Evolutionary conservation across 1,139 yeast genomes (phyloP).

Genomic region (Geotrichum candidum): DNA sequence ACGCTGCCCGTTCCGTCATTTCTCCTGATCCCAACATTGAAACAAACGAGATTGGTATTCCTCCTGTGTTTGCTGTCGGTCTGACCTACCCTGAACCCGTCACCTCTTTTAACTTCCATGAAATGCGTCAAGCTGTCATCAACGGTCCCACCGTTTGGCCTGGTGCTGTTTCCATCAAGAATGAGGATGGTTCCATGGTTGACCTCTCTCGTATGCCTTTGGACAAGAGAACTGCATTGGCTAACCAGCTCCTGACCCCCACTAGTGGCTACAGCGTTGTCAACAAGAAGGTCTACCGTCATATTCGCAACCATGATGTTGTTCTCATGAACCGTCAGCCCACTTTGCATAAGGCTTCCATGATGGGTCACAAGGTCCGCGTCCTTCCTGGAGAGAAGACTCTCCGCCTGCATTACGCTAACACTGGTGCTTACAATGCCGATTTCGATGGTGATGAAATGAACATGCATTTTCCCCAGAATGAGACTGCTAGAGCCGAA

Average conservation of each 20-base stretch:
- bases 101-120: slow-evolving; percentile 86
- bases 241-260: slow-evolving; percentile 91
- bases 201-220: slow-evolving; percentile 82
- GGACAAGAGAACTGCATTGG: slow-evolving; percentile 94
- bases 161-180: slow-evolving; percentile 94
- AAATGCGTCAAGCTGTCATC: slow-evolving; percentile 87
- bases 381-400: slow-evolving; percentile 98
- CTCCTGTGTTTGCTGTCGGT: slow-evolving; percentile 94
- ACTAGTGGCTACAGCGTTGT: slow-evolving; percentile 51
- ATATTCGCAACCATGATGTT: slow-evolving; percentile 89
- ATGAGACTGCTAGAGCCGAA: slow-evolving; percentile 95
- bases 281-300: slow-evolving; percentile 91
- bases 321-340: slow-evolving; percentile 99
- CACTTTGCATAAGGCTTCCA: slow-evolving; percentile 96
- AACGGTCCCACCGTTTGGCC: slow-evolving; percentile 99
- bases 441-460: slow-evolving; percentile 99
- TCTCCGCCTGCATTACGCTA: slow-evolving; percentile 92
- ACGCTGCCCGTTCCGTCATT: slow-evolving; percentile 97
- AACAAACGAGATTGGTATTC: slow-evolving; percentile 97
- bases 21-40: slow-evolving; percentile 98
- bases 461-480: slow-evolving; percentile 99
- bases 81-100: slow-evolving; percentile 98
- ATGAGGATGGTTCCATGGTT: slow-evolving; percentile 87
- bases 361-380: slow-evolving; percentile 99
- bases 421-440: slow-evolving; percentile 98